Evolutionary conservation across 495 filamentous ascomycete genomes (phyloP), one percentile per base, ranked within the genome.

Genomic region (Annulohypoxylon maeteangense): DNA sequence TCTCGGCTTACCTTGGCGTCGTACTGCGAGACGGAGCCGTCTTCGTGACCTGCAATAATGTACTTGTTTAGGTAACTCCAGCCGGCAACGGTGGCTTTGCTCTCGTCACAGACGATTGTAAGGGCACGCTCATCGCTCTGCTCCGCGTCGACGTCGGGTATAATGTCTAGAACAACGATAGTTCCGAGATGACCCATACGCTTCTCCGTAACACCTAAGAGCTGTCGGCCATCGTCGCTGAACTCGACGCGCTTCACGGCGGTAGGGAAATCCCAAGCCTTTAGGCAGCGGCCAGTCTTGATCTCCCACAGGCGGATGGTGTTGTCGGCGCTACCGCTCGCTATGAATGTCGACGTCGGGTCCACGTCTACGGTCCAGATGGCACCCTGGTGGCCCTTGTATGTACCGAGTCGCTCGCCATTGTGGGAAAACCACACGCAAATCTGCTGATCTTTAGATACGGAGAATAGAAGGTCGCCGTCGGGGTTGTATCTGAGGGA

Each of bases 321-420:
- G 86, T 98, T 98, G 85, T 99, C 95, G 81, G 95, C 95, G 71
- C 92, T 94, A 55, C 95, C 95, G 57, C 92, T 95, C 65, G 95
- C 95, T 78, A 98, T 91, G 76, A 98, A 87, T 68, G 92, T 92
- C 70, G 92, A 93, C 75, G 93, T 95, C 69, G 95, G 94, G 85
- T 97, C 93, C 71, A 98, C 92, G 76, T 98, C 96, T 78, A 99
- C 92, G 61, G 94, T 97, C 95, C 95, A 99, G 81, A 99, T 90
- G 67, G 95, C 96, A 81, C 95, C 95, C 78, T 95, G 91, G 86
- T 99, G 95, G 76, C 95, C 95, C 76, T 92, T 88, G 83, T 99
- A 99, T 68, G 95, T 96, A 77, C 95, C 95, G 59, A 98, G 87
- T 68, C 94, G 90, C 86, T 97, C 94, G 82, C 94, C 94, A 82